phyloP scores from a whole-genome alignment of 2,329 filamentous ascomycete genomes.

The Neophaeococcomyces aloes region DNA sequence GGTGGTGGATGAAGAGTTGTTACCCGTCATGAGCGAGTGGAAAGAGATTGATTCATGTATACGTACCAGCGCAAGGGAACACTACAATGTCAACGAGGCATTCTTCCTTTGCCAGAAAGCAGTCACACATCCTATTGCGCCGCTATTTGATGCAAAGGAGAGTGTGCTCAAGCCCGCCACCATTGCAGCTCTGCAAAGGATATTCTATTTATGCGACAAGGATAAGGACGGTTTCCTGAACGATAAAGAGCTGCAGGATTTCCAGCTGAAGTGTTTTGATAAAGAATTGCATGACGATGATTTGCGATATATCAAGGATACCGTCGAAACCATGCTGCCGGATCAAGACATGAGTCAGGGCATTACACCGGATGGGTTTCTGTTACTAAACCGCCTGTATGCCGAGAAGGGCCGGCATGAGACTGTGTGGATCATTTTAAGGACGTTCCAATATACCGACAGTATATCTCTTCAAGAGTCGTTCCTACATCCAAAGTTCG shows the following conservation, averaged over 20 bases:
- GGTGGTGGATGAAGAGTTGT: constrained; percentile 91
- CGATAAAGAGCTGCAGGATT: constrained; percentile 80
- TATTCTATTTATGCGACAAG: constrained; percentile 94
- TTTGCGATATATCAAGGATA: constrained; percentile 79
- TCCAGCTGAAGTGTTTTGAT: constrained; percentile 85
- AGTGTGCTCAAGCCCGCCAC: constrained; percentile 76
- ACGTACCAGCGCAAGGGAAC: constrained; percentile 79
- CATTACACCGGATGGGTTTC: constrained; percentile 71
- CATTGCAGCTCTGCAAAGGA: constrained; percentile 70
- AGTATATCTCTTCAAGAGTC: constrained; percentile 82
- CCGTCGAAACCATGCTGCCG: constrained; percentile 60
- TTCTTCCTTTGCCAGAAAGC: constrained; percentile 98
- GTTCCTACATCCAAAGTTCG: constrained; percentile 86
- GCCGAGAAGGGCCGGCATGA: constrained; percentile 96
- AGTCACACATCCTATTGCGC: constrained; percentile 91
- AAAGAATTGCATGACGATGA: constrained; percentile 74
- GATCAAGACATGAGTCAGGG: constrained; percentile 56
- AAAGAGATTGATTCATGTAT: constrained; percentile 98
- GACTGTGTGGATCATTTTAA: constrained; percentile 93
- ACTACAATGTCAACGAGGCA: constrained; percentile 88
- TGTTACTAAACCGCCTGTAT: constrained; percentile 89
- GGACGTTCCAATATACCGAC: constrained; percentile 93
- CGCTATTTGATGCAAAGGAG: constrained; percentile 94
- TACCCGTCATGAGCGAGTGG: constrained; percentile 96
- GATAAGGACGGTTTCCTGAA: constrained; percentile 90